Evolutionary conservation across 2,329 filamentous ascomycete genomes (phyloP).

Genomic region (Curvularia sp.): DNA sequence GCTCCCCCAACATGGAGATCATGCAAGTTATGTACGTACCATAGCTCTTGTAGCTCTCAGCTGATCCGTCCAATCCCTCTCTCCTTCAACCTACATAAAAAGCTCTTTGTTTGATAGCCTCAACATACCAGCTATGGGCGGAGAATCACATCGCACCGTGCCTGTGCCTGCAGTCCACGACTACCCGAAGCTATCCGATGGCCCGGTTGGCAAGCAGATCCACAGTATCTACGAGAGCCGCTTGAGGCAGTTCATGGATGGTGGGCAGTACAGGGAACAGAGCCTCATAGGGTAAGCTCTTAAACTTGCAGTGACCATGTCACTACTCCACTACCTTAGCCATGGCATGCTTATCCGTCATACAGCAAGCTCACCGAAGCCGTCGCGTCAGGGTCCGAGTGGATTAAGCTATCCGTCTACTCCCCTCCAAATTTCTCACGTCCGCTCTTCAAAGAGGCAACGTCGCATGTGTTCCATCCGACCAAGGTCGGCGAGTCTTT

Average conservation of each 20-base stretch:
- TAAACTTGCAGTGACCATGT: neutral
- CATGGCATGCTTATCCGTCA: conserved; percentile 22
- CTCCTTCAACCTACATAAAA: conserved; percentile 6
- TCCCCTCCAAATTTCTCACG: conserved; percentile 79
- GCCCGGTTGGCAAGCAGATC: conserved; percentile 63
- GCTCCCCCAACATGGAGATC: conserved; percentile 19
- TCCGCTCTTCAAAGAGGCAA: conserved; percentile 86
- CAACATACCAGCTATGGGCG: conserved; percentile 42
- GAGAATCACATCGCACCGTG: conserved; percentile 44
- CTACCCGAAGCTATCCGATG: conserved; percentile 47
- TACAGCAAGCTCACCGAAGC: conserved; percentile 75
- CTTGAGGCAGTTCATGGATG: conserved; percentile 79
- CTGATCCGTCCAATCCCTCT: conserved; percentile 10
- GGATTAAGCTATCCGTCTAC: conserved; percentile 87
- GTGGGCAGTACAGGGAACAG: conserved; percentile 73
- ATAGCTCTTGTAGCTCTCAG: conserved; percentile 21
- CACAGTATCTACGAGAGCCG: conserved; percentile 84
- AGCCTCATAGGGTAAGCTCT: conserved; percentile 73
- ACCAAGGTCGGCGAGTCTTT: conserved; percentile 80
- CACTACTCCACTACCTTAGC: neutral
- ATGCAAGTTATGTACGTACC: conserved; percentile 43
- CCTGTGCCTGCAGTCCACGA: conserved; percentile 28
- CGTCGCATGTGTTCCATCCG: conserved; percentile 74
- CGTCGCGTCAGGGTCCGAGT: conserved; percentile 69
- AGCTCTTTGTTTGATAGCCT: neutral